These are phyloP conservation scores for Breviolum minutum DNA, from an alignment of 73 alveolate species.

Conservation along the genomic window DNA sequence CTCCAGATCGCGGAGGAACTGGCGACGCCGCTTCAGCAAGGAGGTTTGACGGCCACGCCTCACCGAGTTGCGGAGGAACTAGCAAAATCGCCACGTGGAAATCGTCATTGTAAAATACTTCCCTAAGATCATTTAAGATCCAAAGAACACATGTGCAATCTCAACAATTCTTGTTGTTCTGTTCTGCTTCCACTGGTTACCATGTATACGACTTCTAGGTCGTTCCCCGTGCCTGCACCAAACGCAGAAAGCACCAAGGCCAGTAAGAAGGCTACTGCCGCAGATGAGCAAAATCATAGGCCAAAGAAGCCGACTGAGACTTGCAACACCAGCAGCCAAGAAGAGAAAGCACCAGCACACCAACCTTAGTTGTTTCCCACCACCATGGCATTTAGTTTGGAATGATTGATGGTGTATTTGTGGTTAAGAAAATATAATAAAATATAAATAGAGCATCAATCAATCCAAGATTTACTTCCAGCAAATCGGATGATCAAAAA, in stretches of 20 bases:
- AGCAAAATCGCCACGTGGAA: background rate
- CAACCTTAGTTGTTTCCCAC: background rate
- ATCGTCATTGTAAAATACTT: background rate
- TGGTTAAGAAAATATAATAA: background rate
- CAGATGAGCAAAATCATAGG: conserved; percentile 4
- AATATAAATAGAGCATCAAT: background rate
- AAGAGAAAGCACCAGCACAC: conserved; percentile 36
- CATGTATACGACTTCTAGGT: background rate
- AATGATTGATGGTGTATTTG: background rate
- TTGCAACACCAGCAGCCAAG: conserved; percentile 2
- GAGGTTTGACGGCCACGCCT: conserved; percentile 25
- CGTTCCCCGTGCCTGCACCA: conserved; percentile 23
- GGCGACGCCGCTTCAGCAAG: conserved; percentile 20
- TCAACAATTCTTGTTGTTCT: background rate
- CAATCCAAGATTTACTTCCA: background rate
- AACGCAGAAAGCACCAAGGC: background rate
- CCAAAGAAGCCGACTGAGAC: conserved; percentile 29
- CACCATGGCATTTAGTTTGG: background rate
- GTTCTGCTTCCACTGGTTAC: background rate
- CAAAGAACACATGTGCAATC: background rate
- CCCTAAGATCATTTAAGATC: background rate
- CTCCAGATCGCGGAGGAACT: conserved; percentile 14
- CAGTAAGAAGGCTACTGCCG: background rate
- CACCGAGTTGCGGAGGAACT: background rate
- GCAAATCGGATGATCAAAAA: background rate